Base-by-base conservation (phyloP, 495 filamentous ascomycete genomes). In the Penicillium cataractarum region DNA sequence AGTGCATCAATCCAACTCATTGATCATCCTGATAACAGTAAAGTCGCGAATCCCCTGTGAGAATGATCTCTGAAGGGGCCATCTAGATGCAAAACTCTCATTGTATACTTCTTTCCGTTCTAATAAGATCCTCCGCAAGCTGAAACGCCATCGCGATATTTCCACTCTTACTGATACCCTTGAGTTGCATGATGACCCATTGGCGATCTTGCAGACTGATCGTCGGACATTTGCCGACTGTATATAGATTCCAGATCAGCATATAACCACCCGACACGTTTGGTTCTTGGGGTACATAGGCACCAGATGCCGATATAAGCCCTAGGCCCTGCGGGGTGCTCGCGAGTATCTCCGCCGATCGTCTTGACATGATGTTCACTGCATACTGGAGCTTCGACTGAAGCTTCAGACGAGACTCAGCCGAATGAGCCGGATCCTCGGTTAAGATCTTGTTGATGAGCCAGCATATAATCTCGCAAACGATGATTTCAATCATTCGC, bases 311-410 rank as follows among this genome's bases (percentile, higher is more conserved):
- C 22, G 48, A 49, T 27, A 74, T 15, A 51, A 63, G 55, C n/a
- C 57, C 73, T 7, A 73, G 35, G n/a, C 31, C 68, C 51, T 82
- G 80, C 7, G 84, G 82, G 1, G 84, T 71, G 52, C 72, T 83
- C 40, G 76, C 78, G 29, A 78, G 59, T 26, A 85, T 77, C 56
- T 80, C 80, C 10, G 76, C 66, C 33, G 74, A 64, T 27, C 80
- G 64, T n/a, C 55, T 62, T 26, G 68, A 65, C 56, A 82, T 66
- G 22, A 70, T 71, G 0, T 70, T 33, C 32, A 33, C 1, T 33
- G 32, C 4, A 9, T 33, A 33, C 8, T 33, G 32, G 32, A 33
- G 42, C 17, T 70, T 62, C 5, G 76, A 69, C 29, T 67, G 60
- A 1, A 73, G 62, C 50, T 69, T 68, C 39, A 68, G 65, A 29